Evolutionary conservation across 2,329 filamentous ascomycete species (phyloP).

Genomic region (Endothia cerciana): DNA sequence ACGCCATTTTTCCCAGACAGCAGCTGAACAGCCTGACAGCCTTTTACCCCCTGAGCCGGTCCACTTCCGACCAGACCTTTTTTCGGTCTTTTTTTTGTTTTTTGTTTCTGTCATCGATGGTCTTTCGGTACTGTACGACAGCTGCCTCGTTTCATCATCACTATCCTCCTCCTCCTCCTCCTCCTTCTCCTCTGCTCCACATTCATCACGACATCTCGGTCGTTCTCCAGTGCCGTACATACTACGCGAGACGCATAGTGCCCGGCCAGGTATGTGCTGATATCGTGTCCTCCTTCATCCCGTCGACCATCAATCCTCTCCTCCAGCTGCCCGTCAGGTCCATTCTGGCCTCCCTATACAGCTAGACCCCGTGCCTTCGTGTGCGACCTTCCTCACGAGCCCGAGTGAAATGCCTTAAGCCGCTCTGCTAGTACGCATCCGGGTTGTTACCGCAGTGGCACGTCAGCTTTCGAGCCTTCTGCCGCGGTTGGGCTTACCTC

Average conservation of each 20-base stretch:
- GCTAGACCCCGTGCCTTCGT: conserved; percentile 5
- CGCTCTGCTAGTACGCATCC: conserved; percentile 14
- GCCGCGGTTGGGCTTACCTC: conserved; percentile 7
- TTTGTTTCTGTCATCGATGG: neutral
- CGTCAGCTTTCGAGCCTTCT: conserved; percentile 7
- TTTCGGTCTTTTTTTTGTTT: no score
- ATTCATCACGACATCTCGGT: neutral
- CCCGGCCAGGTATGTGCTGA: neutral
- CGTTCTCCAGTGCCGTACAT: neutral
- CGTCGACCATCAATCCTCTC: neutral
- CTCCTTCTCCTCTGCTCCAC: neutral
- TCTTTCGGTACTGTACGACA: conserved; percentile 1
- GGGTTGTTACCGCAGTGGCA: conserved; percentile 9
- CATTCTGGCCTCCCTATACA: neutral
- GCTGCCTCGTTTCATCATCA: conserved; percentile 4
- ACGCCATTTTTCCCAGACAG: neutral
- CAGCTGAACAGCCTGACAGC: neutral
- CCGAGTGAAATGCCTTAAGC: neutral
- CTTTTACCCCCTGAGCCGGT: neutral
- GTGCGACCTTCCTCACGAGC: conserved; percentile 6
- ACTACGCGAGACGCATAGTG: neutral
- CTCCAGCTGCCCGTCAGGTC: neutral
- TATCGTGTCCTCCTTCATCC: neutral
- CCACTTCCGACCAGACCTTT: neutral
- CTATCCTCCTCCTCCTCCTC: neutral